Evolutionary conservation across 2,329 filamentous ascomycete genomes (phyloP).

Genomic region (Arthrinium puccinioides): DNA sequence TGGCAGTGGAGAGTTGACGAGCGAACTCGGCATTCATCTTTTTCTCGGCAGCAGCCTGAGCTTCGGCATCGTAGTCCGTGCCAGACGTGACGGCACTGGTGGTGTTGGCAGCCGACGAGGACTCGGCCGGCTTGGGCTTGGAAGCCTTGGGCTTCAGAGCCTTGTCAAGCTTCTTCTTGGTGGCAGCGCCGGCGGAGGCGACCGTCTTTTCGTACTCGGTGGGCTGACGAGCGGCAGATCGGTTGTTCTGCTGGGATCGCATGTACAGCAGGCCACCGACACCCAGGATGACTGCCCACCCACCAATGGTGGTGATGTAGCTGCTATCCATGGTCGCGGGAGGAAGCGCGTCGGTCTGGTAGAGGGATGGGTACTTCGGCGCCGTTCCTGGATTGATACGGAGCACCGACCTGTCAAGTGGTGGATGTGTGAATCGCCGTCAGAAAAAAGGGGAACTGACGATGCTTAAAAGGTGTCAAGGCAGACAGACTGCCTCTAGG

Average conservation of each 20-base stretch:
- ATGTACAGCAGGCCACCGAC: conserved; percentile 13
- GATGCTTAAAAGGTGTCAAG: too few relatives aligned
- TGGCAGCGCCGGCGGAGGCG: conserved; percentile 12
- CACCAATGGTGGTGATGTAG: conserved; percentile 12
- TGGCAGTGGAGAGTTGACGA: conserved; percentile 61
- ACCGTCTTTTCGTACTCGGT: conserved; percentile 4
- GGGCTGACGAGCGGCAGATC: not conserved
- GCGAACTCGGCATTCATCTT: conserved; percentile 59
- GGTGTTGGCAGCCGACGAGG: conserved; percentile 21
- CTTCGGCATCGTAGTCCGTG: conserved; percentile 29
- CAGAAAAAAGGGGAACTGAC: too few relatives aligned
- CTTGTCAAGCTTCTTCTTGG: conserved; percentile 31
- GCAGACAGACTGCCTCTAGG: too few relatives aligned
- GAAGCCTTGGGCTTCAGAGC: conserved; percentile 23
- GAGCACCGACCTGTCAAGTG: too few relatives aligned
- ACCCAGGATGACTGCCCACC: conserved; percentile 23
- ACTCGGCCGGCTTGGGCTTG: conserved; percentile 25
- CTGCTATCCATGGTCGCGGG: not conserved
- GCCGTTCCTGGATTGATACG: too few relatives aligned
- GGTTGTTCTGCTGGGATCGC: not conserved
- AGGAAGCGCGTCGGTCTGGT: too few relatives aligned
- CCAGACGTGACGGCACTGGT: conserved; percentile 24
- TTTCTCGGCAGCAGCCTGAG: conserved; percentile 58
- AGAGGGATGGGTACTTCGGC: too few relatives aligned
- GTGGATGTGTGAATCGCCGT: too few relatives aligned